These are phyloP conservation scores for Cadophora sp. DNA, from an alignment of 2,329 filamentous ascomycete species.

Conservation along the genomic window DNA sequence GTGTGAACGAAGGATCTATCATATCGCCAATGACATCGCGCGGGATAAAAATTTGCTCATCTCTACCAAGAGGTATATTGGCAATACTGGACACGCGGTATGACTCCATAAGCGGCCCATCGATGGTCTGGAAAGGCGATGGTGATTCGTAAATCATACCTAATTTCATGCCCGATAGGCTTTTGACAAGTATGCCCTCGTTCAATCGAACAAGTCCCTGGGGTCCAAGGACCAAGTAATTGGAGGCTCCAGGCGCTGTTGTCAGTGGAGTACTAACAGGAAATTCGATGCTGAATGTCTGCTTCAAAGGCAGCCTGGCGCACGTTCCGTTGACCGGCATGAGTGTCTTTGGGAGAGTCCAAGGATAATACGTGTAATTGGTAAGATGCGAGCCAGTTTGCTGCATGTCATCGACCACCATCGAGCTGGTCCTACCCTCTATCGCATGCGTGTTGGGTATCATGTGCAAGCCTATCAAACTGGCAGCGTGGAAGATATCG, in stretches of 20 bases:
- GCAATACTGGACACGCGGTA: conserved; percentile 84
- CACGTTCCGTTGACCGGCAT: conserved; percentile 82
- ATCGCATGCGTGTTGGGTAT: conserved; percentile 69
- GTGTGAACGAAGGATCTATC: conserved; percentile 83
- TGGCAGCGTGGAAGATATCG: conserved; percentile 89
- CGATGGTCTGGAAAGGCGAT: conserved; percentile 41
- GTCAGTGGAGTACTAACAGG: conserved; percentile 51
- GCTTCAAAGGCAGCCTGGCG: conserved; percentile 70
- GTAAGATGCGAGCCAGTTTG: conserved; percentile 50
- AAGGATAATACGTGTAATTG: conserved; percentile 89
- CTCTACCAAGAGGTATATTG: conserved; percentile 80
- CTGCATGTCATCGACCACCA: neutral
- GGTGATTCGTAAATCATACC: conserved; percentile 71
- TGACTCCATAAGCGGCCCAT: conserved; percentile 49
- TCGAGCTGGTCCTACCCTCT: conserved; percentile 11
- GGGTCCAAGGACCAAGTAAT: conserved; percentile 54
- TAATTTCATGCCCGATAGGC: conserved; percentile 64
- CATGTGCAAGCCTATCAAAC: conserved; percentile 80
- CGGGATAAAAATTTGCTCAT: conserved; percentile 85
- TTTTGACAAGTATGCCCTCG: conserved; percentile 56
- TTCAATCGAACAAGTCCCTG: conserved; percentile 56
- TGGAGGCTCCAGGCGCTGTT: conserved; percentile 35
- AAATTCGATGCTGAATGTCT: conserved; percentile 73
- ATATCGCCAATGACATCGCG: conserved; percentile 78
- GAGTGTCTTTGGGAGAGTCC: conserved; percentile 82